These are phyloP conservation scores for Colletotrichum noveboracense DNA, from an alignment of 2,329 filamentous ascomycete species.

Conservation along the genomic window DNA sequence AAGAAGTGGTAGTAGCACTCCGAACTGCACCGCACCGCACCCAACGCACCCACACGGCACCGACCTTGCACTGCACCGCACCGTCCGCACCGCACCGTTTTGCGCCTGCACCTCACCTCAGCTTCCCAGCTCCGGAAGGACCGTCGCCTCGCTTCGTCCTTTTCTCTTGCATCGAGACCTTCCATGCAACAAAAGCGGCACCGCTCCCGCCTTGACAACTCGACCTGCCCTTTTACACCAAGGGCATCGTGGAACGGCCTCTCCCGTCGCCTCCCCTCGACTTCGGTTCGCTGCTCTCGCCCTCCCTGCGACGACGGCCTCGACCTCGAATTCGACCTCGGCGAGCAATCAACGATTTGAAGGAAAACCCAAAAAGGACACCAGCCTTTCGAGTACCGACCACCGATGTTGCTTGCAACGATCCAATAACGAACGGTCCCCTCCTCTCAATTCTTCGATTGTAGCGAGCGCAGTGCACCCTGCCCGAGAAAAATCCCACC, in stretches of 20 bases:
- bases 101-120: background rate
- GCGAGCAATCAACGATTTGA: background rate
- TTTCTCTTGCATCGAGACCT: background rate
- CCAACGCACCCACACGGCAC: constrained; percentile 2
- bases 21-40: constrained; percentile 9
- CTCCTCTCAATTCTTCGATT: background rate
- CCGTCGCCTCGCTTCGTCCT: background rate
- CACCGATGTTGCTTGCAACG: constrained; percentile 16
- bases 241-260: constrained; percentile 17
- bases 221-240: background rate
- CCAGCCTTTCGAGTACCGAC: background rate
- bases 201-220: constrained; percentile 1
- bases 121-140: background rate
- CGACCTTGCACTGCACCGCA: constrained; percentile 9
- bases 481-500: background rate
- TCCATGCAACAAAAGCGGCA: constrained; percentile 19
- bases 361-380: background rate
- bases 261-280: background rate
- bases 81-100: background rate
- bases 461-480: background rate
- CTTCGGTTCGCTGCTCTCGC: background rate
- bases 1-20: constrained; percentile 10
- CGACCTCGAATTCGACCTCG: background rate
- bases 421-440: constrained; percentile 18
- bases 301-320: background rate